Conservation (phyloP, 2,329 filamentous ascomycete species). For the Penicillium sp. region DNA sequence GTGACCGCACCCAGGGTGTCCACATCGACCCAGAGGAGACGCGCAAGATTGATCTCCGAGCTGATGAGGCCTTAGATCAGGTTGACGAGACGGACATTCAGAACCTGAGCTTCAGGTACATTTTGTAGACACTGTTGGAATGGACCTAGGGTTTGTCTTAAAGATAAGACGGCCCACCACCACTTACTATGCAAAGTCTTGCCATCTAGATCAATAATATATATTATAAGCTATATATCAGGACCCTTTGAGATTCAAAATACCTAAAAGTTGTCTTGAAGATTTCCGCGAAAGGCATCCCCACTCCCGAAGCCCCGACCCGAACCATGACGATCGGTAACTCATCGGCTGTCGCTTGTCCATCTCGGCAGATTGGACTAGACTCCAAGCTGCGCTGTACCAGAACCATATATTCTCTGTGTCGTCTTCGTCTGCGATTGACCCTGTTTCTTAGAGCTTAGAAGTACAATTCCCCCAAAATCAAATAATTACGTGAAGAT, state of each 20-base stretch:
- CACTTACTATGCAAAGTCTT: not conserved
- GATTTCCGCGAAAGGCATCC: not conserved
- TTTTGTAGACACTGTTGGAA: conserved; percentile 16
- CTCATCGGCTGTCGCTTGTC: not conserved
- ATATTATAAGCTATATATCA: not conserved
- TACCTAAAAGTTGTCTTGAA: not conserved
- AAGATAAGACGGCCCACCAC: not conserved
- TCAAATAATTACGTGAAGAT: not conserved
- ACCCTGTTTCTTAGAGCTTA: not conserved
- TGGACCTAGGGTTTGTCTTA: not conserved
- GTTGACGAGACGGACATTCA: conserved; percentile 29
- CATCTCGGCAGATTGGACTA: not conserved
- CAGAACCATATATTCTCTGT: not conserved
- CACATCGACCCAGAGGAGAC: conserved; percentile 22
- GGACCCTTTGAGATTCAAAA: not conserved
- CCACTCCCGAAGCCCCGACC: not conserved
- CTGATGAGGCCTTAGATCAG: conserved; percentile 21
- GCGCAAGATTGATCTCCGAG: conserved; percentile 16
- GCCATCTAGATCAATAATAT: not conserved
- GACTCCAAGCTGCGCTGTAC: not conserved
- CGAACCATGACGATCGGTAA: not conserved
- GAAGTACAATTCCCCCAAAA: not conserved
- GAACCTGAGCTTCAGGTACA: conserved; percentile 27
- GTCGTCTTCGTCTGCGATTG: not conserved
- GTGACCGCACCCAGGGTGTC: conserved; percentile 22